A percentile compares a stretch with the other conserved stretches of the same genome.
Conservation (phyloP, 2,329 filamentous ascomycete genomes). For the Aspergillus sp. region DNA sequence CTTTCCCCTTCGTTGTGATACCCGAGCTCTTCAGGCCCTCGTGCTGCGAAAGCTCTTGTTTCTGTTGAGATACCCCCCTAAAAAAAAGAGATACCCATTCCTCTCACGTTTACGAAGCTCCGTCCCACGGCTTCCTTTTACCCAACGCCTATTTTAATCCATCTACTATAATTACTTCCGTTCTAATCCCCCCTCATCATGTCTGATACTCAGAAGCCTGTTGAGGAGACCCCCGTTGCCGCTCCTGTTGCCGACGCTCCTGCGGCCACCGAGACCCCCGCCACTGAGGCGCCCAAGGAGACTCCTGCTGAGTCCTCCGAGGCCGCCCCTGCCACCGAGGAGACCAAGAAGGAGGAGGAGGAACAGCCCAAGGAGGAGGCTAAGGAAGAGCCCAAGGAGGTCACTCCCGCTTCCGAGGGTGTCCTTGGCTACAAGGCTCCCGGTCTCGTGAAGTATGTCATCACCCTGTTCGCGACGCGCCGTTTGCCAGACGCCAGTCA, state of each 20-base stretch:
- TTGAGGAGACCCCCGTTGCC: conserved; percentile 56
- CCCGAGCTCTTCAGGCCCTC: conserved; percentile 39
- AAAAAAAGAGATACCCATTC: conserved; percentile 1
- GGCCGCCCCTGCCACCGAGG: conserved; percentile 32
- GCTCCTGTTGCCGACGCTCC: conserved; percentile 37
- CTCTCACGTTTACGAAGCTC: conserved; percentile 18
- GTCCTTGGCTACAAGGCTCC: conserved; percentile 86
- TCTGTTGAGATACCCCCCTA: conserved; percentile 36
- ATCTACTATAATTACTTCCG: conserved; percentile 5
- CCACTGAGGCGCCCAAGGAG: conserved; percentile 34
- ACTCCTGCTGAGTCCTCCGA: conserved; percentile 35
- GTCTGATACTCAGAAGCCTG: conserved; percentile 72
- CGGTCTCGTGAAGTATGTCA: conserved; percentile 80
- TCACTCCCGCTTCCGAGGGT: conserved; percentile 76
- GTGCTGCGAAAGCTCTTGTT: conserved; percentile 29
- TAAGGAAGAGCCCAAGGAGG: conserved; percentile 39
- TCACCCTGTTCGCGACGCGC: neutral
- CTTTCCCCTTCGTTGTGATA: conserved; percentile 34
- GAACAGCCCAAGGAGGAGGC: conserved; percentile 39
- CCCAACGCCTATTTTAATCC: conserved; percentile 16
- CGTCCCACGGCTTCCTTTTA: conserved; percentile 13
- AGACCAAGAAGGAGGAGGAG: conserved; percentile 31
- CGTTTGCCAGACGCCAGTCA: neutral
- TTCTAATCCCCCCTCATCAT: conserved; percentile 48
- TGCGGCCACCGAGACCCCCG: conserved; percentile 39